Conservation (phyloP, 495 filamentous ascomycete genomes). For the Penicillium soppii region DNA sequence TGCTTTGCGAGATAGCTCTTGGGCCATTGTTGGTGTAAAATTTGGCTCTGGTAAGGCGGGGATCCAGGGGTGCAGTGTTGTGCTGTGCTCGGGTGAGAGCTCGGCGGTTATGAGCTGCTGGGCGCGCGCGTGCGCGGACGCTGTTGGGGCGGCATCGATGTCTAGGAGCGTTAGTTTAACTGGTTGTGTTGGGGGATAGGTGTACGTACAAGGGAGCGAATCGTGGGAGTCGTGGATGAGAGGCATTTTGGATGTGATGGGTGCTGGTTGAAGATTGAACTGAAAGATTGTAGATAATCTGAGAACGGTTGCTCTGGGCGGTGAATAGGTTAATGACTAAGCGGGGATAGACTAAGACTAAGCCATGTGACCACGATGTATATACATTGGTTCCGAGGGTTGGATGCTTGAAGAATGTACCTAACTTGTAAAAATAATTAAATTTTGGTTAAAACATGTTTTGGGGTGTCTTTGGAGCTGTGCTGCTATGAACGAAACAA, state of each 20-base stretch:
- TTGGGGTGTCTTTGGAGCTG: too few species aligned
- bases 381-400: not conserved
- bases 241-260: constrained; percentile 52
- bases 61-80: constrained; percentile 40
- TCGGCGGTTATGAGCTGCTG: constrained; percentile 65
- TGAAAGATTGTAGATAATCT: not conserved
- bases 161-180: constrained; percentile 47
- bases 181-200: not conserved
- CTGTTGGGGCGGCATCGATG: constrained; percentile 67
- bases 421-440: not conserved
- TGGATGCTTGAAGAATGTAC: not conserved
- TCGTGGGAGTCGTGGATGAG: constrained; percentile 73
- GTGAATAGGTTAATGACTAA: not conserved
- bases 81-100: constrained; percentile 46
- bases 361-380: not conserved
- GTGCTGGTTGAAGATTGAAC: too few species aligned
- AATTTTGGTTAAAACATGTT: too few species aligned
- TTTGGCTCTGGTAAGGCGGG: constrained; percentile 33
- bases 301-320: not conserved
- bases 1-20: constrained; percentile 61
- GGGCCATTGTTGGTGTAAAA: constrained; percentile 61
- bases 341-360: too few species aligned
- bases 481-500: too few species aligned
- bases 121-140: constrained; percentile 55
- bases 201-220: constrained; percentile 72